Evolutionary conservation across 352 stramenopile species (phyloP), one percentile per base, ranked within the genome.

Genomic region (Pythium periplocum): DNA sequence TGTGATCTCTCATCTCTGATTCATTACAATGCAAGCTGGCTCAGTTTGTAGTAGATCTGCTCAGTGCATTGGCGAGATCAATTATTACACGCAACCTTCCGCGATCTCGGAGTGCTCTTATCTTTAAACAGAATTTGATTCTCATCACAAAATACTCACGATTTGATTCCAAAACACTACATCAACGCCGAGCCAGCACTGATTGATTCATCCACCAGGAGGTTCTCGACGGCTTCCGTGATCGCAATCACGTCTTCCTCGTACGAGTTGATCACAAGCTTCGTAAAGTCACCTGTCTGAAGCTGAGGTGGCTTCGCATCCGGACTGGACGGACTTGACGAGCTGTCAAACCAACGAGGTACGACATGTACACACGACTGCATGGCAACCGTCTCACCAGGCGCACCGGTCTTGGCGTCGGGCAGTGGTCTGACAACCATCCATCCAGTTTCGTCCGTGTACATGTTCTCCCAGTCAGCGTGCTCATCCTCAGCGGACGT

Each of bases 391-490:
- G 53, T 61, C 37, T 64, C 35, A 1, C 31, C 32, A 30, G 42
- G 47, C 4, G 55, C n/a, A 0, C 46, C 58, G 3, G 46, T 48
- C 33, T 53, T 31, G 44, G 53, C 49, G 30, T 58, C 57, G 4
- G 67, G 68, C 38, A 83, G 66, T 1, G 47, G 53, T 40, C 75
- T 75, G 26, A 87, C 63, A 1, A 83, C 61, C 32, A 73, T 79
- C 76, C 76, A 87, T 12, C 76, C 76, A 3, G 73, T 87, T 59
- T 87, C 73, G 49, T 87, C 71, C 48, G 76, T 84, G 49, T 71
- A 81, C 66, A 84, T 71, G 51, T 60, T 52, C 0, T 61, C 68
- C 46, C 60, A 66, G 39, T 76, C 63, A n/a, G 71, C 61, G 17
- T 68, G 55, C 41, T 68, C 64, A 32, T 67, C 67, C 10, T 69